phyloP scores from a whole-genome alignment of 192 early-diverging fungal species.

The Chytriomyces sp. region DNA sequence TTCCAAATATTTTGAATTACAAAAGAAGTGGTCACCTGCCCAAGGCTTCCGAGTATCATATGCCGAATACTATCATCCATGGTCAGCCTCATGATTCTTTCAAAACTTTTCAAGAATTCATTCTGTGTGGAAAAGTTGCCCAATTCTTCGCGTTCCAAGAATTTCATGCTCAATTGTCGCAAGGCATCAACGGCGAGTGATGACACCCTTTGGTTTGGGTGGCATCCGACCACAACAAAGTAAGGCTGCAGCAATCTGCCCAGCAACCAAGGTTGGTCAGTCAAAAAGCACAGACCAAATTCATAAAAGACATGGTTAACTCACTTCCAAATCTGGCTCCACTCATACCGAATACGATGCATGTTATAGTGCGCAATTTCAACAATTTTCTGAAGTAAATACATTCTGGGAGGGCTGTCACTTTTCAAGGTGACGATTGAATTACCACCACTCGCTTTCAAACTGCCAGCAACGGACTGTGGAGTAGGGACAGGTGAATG shows the following conservation, averaged over 20 bases:
- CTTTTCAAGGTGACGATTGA: constrained; percentile 26
- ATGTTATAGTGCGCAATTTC: constrained; percentile 98
- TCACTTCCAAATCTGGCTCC: constrained; percentile 86
- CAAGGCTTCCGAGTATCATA: constrained; percentile 51
- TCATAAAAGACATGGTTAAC: neutral
- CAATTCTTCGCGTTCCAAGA: constrained; percentile 92
- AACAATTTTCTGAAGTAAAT: constrained; percentile 91
- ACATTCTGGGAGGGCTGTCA: constrained; percentile 73
- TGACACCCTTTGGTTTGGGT: constrained; percentile 79
- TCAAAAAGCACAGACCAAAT: constrained; percentile 51
- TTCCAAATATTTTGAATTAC: too few species aligned
- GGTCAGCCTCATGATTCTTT: constrained; percentile 80
- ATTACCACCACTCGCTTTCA: neutral
- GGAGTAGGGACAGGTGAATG: neutral
- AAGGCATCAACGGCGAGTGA: constrained; percentile 91
- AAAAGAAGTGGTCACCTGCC: constrained; percentile 31
- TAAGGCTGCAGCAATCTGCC: constrained; percentile 66
- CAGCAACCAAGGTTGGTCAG: too few species aligned
- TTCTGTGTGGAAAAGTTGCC: constrained; percentile 92
- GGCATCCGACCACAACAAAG: constrained; percentile 85
- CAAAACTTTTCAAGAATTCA: constrained; percentile 91
- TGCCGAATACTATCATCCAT: constrained; percentile 77
- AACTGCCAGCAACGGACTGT: constrained; percentile 13
- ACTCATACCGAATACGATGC: constrained; percentile 92
- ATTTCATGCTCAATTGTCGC: constrained; percentile 91